Percentiles rank a stretch among this genome's conserved stretches.
Conservation (phyloP, 2,329 filamentous ascomycete genomes). For the Bipolaris gigantea region DNA sequence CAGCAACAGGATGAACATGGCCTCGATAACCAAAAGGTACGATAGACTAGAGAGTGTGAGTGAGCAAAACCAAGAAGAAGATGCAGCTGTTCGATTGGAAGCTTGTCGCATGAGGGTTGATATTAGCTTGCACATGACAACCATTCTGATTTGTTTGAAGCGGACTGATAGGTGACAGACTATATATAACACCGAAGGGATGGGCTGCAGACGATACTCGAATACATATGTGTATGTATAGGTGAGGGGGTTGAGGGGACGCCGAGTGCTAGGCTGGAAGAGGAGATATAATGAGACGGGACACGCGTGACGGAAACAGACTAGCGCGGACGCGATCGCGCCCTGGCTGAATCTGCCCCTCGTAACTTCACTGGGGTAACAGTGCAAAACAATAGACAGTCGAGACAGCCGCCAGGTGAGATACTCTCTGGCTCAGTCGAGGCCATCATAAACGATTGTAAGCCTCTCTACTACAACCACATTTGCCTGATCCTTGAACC, state of each 20-base stretch:
- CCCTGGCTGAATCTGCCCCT: conserved; percentile 23
- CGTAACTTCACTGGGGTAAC: conserved; percentile 14
- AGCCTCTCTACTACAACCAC: neutral
- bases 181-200: neutral
- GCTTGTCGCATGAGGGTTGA: neutral
- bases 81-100: neutral
- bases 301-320: conserved; percentile 21
- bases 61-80: neutral
- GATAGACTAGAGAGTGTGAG: neutral
- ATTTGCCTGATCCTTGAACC: neutral
- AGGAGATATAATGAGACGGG: conserved; percentile 19
- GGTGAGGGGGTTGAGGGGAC: neutral
- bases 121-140: neutral
- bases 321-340: conserved; percentile 25
- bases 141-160: neutral
- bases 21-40: neutral
- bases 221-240: too few species aligned
- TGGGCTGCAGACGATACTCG: neutral
- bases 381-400: conserved; percentile 13
- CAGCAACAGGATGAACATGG: neutral
- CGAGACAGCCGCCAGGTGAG: conserved; percentile 13
- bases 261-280: conserved; percentile 20
- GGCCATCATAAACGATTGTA: neutral
- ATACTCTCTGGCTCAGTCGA: neutral
- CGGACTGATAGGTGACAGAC: neutral